Evolutionary conservation across 2,329 filamentous ascomycete genomes (phyloP).

Genomic region (Colletotrichum sp.): DNA sequence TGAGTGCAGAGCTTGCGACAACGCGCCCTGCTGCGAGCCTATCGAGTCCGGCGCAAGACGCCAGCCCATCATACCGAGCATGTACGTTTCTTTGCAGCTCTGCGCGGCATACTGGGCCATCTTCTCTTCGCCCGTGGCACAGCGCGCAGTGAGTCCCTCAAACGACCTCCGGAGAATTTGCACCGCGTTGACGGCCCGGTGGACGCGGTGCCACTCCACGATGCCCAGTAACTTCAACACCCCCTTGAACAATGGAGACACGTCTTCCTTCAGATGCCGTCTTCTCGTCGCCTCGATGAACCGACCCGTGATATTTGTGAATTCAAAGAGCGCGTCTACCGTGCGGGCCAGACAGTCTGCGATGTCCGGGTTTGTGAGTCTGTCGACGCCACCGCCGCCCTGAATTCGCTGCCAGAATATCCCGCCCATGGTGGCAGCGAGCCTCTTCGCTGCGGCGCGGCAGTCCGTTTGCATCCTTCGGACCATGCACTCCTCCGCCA

Average conservation of each 20-base stretch:
- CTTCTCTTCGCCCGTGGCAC: background rate
- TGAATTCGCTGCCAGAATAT: background rate
- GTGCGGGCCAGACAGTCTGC: background rate
- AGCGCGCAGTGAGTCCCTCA: background rate
- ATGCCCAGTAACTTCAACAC: background rate
- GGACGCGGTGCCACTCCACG: background rate
- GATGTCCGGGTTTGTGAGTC: background rate
- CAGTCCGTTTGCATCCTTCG: background rate
- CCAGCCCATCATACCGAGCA: constrained; percentile 7
- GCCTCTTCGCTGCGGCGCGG: background rate
- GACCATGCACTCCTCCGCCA: background rate
- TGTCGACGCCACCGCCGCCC: background rate
- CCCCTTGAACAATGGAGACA: background rate
- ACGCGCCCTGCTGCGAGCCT: background rate
- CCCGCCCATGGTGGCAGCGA: background rate
- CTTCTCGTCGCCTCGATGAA: background rate
- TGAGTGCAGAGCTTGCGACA: background rate
- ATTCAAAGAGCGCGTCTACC: background rate
- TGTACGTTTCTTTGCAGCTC: background rate
- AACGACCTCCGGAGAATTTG: background rate
- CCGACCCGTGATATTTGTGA: background rate
- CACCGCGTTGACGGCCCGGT: constrained; percentile 4
- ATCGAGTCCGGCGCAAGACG: background rate
- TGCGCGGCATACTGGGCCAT: background rate
- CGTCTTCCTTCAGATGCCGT: background rate